phyloP scores from a whole-genome alignment of 2,329 filamentous ascomycete species.

The Alternaria viburni region DNA sequence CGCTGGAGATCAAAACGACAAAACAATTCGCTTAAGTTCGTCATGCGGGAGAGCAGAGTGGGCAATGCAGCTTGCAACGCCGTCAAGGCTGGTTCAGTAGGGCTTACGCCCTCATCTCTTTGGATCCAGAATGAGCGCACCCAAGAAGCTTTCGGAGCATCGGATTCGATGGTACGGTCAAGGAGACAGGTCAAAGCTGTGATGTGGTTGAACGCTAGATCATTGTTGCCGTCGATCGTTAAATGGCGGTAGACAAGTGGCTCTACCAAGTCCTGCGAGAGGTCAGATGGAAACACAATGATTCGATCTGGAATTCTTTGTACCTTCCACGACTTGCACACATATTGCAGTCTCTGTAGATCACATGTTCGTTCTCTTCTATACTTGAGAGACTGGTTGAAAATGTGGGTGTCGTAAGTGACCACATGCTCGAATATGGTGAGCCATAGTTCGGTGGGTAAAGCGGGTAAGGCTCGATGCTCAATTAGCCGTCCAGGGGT shows the following conservation, averaged over 20 bases:
- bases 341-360: background rate
- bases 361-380: background rate
- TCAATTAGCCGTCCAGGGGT: background rate
- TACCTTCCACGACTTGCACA: background rate
- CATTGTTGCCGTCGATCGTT: background rate
- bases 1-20: background rate
- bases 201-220: background rate
- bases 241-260: constrained; percentile 1
- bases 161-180: background rate
- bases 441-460: constrained; percentile 4
- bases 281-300: background rate
- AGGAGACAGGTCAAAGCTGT: background rate
- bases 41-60: background rate
- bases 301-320: background rate
- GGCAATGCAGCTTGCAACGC: background rate
- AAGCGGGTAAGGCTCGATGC: background rate
- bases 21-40: background rate
- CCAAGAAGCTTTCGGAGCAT: background rate
- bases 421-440: constrained; percentile 1
- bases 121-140: background rate
- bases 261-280: background rate
- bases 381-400: background rate
- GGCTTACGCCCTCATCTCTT: background rate
- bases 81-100: background rate
- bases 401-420: constrained; percentile 2